A percentile compares a stretch with the other conserved stretches of the same genome.
phyloP scores from a whole-genome alignment of 208 protist species.

The Tritrichomonas musculus region DNA sequence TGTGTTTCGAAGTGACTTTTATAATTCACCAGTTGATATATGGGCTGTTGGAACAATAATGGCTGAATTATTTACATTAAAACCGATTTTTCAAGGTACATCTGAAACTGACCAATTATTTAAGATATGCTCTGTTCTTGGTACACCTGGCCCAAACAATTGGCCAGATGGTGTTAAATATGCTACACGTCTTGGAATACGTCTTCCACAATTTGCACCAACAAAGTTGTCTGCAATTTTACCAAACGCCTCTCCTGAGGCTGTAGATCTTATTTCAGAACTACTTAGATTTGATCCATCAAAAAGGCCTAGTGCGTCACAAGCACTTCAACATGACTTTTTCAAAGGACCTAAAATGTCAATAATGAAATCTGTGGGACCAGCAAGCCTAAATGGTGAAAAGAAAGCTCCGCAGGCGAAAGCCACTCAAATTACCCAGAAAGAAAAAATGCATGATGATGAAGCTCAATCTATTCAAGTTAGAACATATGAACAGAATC shows the following conservation, averaged over 20 bases:
- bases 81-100: constrained; percentile 74
- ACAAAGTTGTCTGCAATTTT: constrained; percentile 74
- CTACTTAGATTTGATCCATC: constrained; percentile 81
- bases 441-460: no score
- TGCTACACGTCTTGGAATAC: constrained; percentile 72
- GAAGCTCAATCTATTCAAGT: no score
- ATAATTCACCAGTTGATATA: constrained; percentile 67
- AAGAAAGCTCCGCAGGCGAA: no score
- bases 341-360: constrained; percentile 67
- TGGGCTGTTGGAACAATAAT: constrained; percentile 69
- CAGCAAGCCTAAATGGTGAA: no score
- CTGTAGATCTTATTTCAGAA: constrained; percentile 81
- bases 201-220: constrained; percentile 66
- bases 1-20: constrained; percentile 58
- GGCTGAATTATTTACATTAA: constrained; percentile 65
- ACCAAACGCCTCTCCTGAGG: constrained; percentile 68
- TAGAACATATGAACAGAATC: no score
- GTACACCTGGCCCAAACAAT: constrained; percentile 55
- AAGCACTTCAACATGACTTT: constrained; percentile 77
- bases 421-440: no score
- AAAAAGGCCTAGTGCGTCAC: constrained; percentile 70
- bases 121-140: constrained; percentile 86
- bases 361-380: no score
- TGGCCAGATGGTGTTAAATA: constrained; percentile 83
- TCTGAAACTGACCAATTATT: constrained; percentile 84